Evolutionary conservation across 768 basidiomycete species (phyloP), one percentile per base, ranked within the genome.

Genomic region (Leccinum fibrillosum): DNA sequence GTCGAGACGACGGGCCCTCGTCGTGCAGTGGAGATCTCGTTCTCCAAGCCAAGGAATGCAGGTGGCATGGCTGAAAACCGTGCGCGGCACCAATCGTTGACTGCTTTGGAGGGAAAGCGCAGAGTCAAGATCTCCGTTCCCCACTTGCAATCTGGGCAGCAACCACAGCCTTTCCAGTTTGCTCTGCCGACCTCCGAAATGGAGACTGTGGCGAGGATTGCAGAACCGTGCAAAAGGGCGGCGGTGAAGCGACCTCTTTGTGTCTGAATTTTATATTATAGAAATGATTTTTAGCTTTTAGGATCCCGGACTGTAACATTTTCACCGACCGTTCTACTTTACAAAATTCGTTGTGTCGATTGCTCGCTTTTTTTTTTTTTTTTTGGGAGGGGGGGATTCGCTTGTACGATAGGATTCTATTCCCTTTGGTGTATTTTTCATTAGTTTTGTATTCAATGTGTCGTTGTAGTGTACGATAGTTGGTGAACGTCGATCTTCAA

Each of bases 1-100:
- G 63, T 71, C 8, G 82, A 82, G 56, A 60, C 66, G 26, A 34
- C 59, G 2, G 63, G 66, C 0, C 9, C 60, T 35, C 63, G 57
- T 26, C 60, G 64, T 12, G 52, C 58, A 10, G 35, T 72, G 21
- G 68, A 67, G 42, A 68, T 67, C 12, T 64, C 68, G 26, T 59
- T 68, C 23, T 63, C 57, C 2, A 35, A 34, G 15, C 35, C 59
- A 2, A 62, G 48, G 48, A 51, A 54, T 42, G 28, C 54, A 23
- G 35, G 25, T 15, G 32, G 54, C 2, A 25, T 23, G 9, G 26
- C 7, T 3, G 55, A 61, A 15, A 52, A 26, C 10, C 66, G 72
- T 21, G 55, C 34, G n/a, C 66, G 72, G 21, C 66, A 67, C 50
- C 66, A 44, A 42, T 73, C 72, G 9, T 54, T 71, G 45, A 63